Evolutionary conservation across 1,139 yeast genomes (phyloP), one percentile per base, ranked within the genome.

Genomic region (Debaryomyces psychrophilus): DNA sequence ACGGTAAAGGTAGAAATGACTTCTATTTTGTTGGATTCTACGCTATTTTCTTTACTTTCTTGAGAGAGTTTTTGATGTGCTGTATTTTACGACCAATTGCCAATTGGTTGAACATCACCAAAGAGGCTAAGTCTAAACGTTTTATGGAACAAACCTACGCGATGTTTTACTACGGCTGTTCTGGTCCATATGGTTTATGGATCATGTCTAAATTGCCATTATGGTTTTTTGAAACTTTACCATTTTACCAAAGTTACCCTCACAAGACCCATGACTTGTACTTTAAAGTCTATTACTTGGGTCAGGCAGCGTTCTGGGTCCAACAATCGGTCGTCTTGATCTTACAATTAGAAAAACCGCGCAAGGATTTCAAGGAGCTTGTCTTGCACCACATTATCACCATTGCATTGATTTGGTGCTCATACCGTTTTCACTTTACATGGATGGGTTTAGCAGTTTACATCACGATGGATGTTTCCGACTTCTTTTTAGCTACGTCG

Each of bases 251-350:
- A 46, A 72, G 79, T 27, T 93, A 87, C 64, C 99, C 99, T 9
- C 98, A 95, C 69, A 76, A 80, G 52, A 77, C 87, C 31, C 90
- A 88, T 61, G 85, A 81, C 48, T 77, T 75, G 50, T 72, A 77
- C 50, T 87, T 87, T 71, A 93, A 93, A 70, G 64, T 83, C 14
- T 95, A 87, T 64, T 95, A 93, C 66, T 74, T 93, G 54, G 83
- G 90, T 34, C 99, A 93, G 71, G 97, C 98, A 5, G 88, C 97
- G 2, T 93, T 90, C 67, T 93, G 99, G 99, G 84, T 90, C 14
- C 99, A 93, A 70, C 99, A 93, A 68, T 85, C 95, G 1, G 82
- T 88, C 36, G 86, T 93, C 23, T 74, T 93, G 51, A 69, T 84
- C 46, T 74, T 95, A 54, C 96, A 88, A 66, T 77, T 93, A 52